Base-by-base conservation (phyloP, 2,329 filamentous ascomycete species). In the Neonectria hederae region DNA sequence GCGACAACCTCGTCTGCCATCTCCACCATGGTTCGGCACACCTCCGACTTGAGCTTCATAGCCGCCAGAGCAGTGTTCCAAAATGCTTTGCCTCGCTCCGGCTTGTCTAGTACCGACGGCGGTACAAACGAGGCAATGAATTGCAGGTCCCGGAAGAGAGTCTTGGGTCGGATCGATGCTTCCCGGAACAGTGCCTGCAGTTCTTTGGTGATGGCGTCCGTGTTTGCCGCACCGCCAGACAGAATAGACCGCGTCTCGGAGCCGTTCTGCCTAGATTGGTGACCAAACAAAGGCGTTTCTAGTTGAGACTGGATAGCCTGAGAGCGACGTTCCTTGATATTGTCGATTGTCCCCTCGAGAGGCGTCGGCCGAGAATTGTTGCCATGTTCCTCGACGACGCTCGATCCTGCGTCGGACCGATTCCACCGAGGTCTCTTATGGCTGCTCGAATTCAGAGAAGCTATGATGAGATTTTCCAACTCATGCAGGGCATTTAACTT, bases 11-110 rank as follows among this genome's bases (percentile, higher is more conserved):
- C 83, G 68, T 87, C 83, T 5, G 83, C 83, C 71, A 87, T 87
- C 72, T 89, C 87, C 24, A 91, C 90, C 89, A 77, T 97, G 55
- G 92, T 93, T 51, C 90, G 88, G 78, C 93, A 95, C 5, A 96
- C 89, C 69, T 97, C 93, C 69, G 93, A 89, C 78, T 97, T 98
- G 57, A 97, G 85, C 38, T 89, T 88, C n/a, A 97, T 83, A 2
- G 95, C 94, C 0, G 96, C 95, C 6, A 97, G 86, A 0, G 92
- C 93, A 26, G 94, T 91, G 72, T 97, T 93, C 87, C 94, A 92
- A 76, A 98, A 98, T 0, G 94, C 93, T 71, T 94, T 96, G 54
- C 87, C 88, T 2, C 83, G 83, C 43, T 90, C 88, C 0, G 86
- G 86, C 69, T 84, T 85, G 72, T 91, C 89, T 8, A 92, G 79